Percentiles rank a stretch among this genome's conserved stretches.
phyloP scores from a whole-genome alignment of 2,329 filamentous ascomycete genomes.

The Arthrobotrys megalospora region DNA sequence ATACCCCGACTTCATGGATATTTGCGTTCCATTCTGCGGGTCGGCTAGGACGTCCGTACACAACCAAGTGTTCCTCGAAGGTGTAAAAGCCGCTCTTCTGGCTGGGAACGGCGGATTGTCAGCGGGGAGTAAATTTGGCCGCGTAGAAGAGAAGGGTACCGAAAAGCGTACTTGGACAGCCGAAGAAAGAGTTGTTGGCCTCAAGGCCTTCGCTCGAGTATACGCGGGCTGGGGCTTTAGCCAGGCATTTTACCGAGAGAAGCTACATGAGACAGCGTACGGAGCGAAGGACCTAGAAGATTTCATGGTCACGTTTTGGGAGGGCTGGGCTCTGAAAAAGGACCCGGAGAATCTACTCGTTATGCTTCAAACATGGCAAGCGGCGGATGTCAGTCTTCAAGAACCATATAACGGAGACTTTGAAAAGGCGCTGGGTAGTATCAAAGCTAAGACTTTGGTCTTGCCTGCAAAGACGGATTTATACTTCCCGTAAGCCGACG shows the following conservation, averaged over 20 bases:
- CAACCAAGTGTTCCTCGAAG: conserved; percentile 78
- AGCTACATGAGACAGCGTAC: conserved; percentile 70
- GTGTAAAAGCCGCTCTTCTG: conserved; percentile 75
- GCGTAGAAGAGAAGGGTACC: conserved; percentile 66
- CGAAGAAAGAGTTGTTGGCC: conserved; percentile 72
- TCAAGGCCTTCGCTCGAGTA: conserved; percentile 81
- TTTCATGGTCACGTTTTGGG: conserved; percentile 83
- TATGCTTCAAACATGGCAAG: conserved; percentile 86
- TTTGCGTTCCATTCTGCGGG: conserved; percentile 77
- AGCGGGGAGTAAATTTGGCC: conserved; percentile 68
- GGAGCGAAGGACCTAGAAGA: conserved; percentile 79
- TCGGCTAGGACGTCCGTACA: conserved; percentile 76
- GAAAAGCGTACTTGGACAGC: conserved; percentile 71
- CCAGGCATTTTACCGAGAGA: conserved; percentile 82
- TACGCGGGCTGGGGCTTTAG: conserved; percentile 88
- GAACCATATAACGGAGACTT: conserved; percentile 79
- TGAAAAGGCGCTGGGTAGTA: conserved; percentile 76
- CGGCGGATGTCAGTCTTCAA: conserved; percentile 78
- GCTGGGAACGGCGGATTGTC: conserved; percentile 69
- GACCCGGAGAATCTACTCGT: conserved; percentile 81
- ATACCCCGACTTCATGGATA: conserved; percentile 77
- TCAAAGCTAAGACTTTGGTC: conserved; percentile 81
- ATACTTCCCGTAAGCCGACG: conserved; percentile 75
- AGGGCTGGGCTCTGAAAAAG: conserved; percentile 80
- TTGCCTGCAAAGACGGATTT: conserved; percentile 81